These are phyloP conservation scores for Arabidopsis hybrid DNA, from an alignment of 441 rosid genomes.

Conservation along the genomic window DNA sequence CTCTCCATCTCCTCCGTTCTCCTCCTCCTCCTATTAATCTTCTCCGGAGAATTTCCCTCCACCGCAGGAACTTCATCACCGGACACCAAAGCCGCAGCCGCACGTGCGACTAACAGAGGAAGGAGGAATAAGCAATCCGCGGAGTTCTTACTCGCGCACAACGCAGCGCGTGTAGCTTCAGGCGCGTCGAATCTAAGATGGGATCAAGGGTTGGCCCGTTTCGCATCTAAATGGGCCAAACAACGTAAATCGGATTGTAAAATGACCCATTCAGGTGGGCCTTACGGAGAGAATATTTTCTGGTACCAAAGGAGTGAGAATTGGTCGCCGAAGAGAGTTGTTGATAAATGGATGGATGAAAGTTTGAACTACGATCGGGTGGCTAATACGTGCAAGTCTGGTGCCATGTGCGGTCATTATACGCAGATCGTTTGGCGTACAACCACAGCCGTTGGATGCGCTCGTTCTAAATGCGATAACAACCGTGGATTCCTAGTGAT, in stretches of 20 bases:
- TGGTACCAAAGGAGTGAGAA: conserved; percentile 47
- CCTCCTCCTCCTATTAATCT: conserved; percentile 15
- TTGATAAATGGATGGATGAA: conserved; percentile 54
- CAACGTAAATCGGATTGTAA: conserved; percentile 50
- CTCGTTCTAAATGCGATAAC: conserved; percentile 34
- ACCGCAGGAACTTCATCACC: background rate
- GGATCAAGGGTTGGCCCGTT: conserved; percentile 55
- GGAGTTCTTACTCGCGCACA: conserved; percentile 54
- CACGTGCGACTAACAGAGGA: conserved; percentile 18
- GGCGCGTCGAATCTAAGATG: conserved; percentile 51
- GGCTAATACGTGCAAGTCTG: conserved; percentile 44
- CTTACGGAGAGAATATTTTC: conserved; percentile 60
- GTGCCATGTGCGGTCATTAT: conserved; percentile 62
- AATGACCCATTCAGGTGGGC: conserved; percentile 53
- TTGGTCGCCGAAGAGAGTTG: conserved; percentile 59
- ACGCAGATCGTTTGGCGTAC: conserved; percentile 65
- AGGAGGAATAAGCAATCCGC: conserved; percentile 6
- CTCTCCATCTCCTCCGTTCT: conserved; percentile 23
- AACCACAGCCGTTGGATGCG: conserved; percentile 57
- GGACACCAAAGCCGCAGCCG: background rate
- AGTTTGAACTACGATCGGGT: conserved; percentile 28
- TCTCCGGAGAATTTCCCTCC: background rate
- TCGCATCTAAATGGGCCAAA: conserved; percentile 51
- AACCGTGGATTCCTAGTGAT: conserved; percentile 44
- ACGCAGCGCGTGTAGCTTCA: conserved; percentile 46